Evolutionary conservation across 2,329 filamentous ascomycete genomes (phyloP), one percentile per base, ranked within the genome.

Genomic region (Pezicula carpinea): DNA sequence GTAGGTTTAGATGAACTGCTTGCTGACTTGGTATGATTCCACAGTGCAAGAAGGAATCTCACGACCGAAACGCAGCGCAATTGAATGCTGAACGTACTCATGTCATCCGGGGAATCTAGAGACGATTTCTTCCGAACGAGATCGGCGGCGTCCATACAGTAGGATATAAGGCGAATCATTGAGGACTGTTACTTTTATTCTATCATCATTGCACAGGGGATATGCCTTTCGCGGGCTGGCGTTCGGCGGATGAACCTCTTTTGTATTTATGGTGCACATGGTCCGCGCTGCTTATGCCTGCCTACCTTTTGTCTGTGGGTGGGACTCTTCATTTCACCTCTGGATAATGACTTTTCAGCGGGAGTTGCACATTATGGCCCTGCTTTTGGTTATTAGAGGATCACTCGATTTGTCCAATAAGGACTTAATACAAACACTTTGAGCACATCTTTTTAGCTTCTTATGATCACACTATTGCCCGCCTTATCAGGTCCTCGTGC

Each of bases 11-110:
- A 67, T 47, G 59, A 64, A 56, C 49, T 61, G 45, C 53, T 64
- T 57, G 62, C 67, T 70, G 63, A 71, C 65, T 61, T 60, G 47
- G 44, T 40, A 17, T 51, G 35, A 43, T 48, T 44, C 8, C 18
- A 39, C 63, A 85, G 82, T 96, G 92, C 79, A 96, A 96, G 79
- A 93, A 95, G 75, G 90, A 96, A 69, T 92, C 89, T 40, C 89
- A 96, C 70, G 89, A 95, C 67, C 83, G 90, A 57, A 99, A 99
- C 67, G 88, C 89, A 50, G 87, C 90, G 56, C 91, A 95, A 72
- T 76, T 99, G 64, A 89, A 96, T 69, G 82, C 84, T 48, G 92
- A 99, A 77, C 80, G 92, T 64, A 99, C 93, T 39, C 86, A 92
- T 54, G 90, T 95, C 60, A 93, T 97, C 72, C 91, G 87, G 71